Evolutionary conservation across 1,284 basidiomycete species (phyloP).

Genomic region (Violaceomyces palustris): DNA sequence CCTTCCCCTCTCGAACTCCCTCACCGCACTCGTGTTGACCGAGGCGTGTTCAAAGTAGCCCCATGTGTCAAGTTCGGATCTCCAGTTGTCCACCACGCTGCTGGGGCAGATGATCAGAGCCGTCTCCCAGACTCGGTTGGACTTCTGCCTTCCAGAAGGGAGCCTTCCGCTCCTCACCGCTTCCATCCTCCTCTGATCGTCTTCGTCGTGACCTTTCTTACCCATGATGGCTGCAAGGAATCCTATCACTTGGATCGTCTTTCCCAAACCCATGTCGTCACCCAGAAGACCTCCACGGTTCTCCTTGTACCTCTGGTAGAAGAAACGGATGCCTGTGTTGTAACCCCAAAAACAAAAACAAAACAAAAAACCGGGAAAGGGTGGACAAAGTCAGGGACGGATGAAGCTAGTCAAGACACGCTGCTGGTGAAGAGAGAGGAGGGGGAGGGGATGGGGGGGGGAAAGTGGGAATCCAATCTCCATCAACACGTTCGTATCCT

Average conservation of each 20-base stretch:
- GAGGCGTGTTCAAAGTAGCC: conserved; percentile 46
- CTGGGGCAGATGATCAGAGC: conserved; percentile 72
- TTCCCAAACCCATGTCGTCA: conserved; percentile 82
- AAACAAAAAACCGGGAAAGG: background rate
- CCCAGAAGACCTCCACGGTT: conserved; percentile 69
- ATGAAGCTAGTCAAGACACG: no score
- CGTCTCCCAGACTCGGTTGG: conserved; percentile 60
- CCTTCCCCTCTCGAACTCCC: conserved; percentile 64
- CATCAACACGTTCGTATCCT: no score
- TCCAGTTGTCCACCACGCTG: conserved; percentile 74
- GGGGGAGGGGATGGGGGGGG: no score
- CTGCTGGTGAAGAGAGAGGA: no score
- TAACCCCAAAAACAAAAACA: background rate
- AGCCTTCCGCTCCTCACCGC: conserved; percentile 21
- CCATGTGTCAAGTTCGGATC: conserved; percentile 68
- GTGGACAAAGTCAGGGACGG: no score
- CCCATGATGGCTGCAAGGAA: conserved; percentile 80
- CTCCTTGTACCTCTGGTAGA: conserved; percentile 65
- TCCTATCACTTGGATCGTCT: conserved; percentile 73
- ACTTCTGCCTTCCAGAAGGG: conserved; percentile 7
- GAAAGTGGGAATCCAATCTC: no score
- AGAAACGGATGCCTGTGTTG: conserved; percentile 69
- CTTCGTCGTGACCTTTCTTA: conserved; percentile 64
- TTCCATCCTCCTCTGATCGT: conserved; percentile 62
- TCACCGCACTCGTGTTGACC: conserved; percentile 14